Evolutionary conservation across 1,284 basidiomycete species (phyloP), one percentile per base, ranked within the genome.

Genomic region (Termitomyces sp.): DNA sequence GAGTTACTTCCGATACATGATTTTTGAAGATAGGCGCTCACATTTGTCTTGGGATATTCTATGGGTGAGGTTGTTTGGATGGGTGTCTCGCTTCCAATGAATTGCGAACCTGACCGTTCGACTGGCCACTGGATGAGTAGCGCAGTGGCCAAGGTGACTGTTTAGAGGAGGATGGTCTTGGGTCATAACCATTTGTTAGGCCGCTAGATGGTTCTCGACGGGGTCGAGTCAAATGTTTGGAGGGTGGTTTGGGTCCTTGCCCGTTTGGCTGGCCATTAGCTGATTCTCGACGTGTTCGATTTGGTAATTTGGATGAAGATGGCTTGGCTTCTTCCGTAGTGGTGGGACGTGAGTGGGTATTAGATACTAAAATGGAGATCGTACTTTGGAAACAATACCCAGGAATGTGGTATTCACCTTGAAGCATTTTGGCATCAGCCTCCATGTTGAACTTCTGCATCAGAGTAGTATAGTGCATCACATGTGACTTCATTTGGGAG

Each of bases 361-460:
- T 50, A 9, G 62, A 49, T 36, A 47, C 58, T 58, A 43, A 33
- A 38, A 24, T 34, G 46, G 21, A n/a, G 31, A 33, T 28, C 44
- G 45, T 56, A 56, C 49, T 15, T 46, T 17, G 31, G 21, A 48
- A 41, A 30, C 12, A 19, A 44, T 19, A 30, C 10, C 13, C 9
- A 21, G 12, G 42, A 44, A 52, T 52, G 41, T 21, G 33, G 15
- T 7, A 64, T 73, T 53, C 52, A 89, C 88, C 81, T 76, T 87
- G 83, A 49, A 87, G 67, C 44, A 87, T 67, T 67, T 84, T 85
- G n/a, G 77, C 68, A 59, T 90, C 89, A 36, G 89, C 88, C 68
- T 91, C 87, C 51, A 81, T 75, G 59, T 84, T 83, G 64, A 88
- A 90, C 61, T 86, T 88, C 67, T 89, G 83, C 78, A 87, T 88